Percentiles rank a stretch among this genome's conserved stretches.
Evolutionary conservation across 2,329 filamentous ascomycete species (phyloP).

Genomic region (Fusarium aywerte): DNA sequence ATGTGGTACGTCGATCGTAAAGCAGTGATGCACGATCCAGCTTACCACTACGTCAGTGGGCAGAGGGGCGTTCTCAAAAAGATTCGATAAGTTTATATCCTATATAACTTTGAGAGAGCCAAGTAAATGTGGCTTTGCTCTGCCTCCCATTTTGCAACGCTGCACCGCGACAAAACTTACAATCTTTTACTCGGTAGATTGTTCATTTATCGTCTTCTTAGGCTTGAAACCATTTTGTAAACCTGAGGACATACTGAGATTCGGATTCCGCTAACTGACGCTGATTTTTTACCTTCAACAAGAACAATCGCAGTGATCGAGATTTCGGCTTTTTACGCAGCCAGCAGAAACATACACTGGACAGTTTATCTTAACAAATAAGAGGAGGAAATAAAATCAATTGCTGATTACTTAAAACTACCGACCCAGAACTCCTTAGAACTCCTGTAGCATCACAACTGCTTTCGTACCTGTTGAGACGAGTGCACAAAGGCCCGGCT

Average conservation of each 20-base stretch:
- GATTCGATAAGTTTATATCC: no score
- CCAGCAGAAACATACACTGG: not conserved
- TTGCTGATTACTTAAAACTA: slow-evolving; percentile 24
- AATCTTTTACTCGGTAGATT: no score
- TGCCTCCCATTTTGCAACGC: no score
- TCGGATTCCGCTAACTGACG: not conserved
- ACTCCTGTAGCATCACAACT: slow-evolving; percentile 26
- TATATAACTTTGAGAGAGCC: no score
- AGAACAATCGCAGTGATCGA: not conserved
- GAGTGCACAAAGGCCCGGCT: slow-evolving; percentile 2
- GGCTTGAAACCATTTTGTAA: not conserved
- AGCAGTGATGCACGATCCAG: not conserved
- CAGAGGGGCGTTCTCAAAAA: slow-evolving; percentile 9
- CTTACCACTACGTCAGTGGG: slow-evolving; percentile 3
- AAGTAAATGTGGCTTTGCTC: no score
- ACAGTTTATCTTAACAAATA: not conserved
- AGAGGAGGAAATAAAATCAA: not conserved
- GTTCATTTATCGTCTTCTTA: no score
- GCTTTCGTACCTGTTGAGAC: slow-evolving; percentile 8
- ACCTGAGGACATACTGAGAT: not conserved
- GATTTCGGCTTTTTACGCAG: not conserved
- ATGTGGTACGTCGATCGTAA: not conserved
- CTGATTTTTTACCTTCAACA: not conserved
- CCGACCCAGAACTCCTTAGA: slow-evolving; percentile 18
- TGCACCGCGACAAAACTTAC: no score